Percentiles rank a stretch among this genome's conserved stretches.
These are phyloP conservation scores for Cinnamomum chago DNA, from an alignment of 164 flowering plant species.

Conservation along the genomic window DNA sequence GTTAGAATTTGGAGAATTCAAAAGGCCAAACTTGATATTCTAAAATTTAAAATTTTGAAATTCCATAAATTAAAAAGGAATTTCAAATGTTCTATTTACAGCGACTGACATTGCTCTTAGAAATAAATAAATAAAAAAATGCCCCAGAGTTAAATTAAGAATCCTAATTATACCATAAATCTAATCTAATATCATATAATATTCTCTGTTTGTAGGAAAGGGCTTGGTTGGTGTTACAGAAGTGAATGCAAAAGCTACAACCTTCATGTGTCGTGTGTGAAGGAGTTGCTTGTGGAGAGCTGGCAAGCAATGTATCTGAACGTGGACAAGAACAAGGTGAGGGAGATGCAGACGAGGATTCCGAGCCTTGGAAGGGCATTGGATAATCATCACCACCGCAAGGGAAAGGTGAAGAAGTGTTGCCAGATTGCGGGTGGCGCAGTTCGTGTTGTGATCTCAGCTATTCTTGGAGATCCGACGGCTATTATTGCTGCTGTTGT, in stretches of 20 bases:
- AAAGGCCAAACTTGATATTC: too few relatives aligned
- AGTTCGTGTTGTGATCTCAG: constrained; percentile 36
- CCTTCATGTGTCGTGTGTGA: constrained; percentile 62
- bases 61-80: too few relatives aligned
- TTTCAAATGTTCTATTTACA: too few relatives aligned
- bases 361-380: constrained; percentile 37
- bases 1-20: too few relatives aligned
- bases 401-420: constrained; percentile 34
- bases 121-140: too few relatives aligned
- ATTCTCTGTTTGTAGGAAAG: constrained; percentile 20
- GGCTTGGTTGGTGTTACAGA: constrained; percentile 56
- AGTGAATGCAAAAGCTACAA: constrained; percentile 43
- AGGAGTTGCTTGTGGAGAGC: constrained; percentile 52
- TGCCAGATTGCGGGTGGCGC: constrained; percentile 52
- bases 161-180: too few relatives aligned
- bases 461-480: constrained; percentile 41
- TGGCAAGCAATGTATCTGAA: constrained; percentile 54
- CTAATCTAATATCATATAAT: too few relatives aligned
- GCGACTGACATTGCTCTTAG: too few relatives aligned
- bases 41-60: too few relatives aligned
- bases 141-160: too few relatives aligned
- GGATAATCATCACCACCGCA: constrained; percentile 17
- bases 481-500: constrained; percentile 33
- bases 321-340: constrained; percentile 36
- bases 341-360: constrained; percentile 40